phyloP scores from a whole-genome alignment of 2,329 filamentous ascomycete species.

The Trichoderma lentiforme region DNA sequence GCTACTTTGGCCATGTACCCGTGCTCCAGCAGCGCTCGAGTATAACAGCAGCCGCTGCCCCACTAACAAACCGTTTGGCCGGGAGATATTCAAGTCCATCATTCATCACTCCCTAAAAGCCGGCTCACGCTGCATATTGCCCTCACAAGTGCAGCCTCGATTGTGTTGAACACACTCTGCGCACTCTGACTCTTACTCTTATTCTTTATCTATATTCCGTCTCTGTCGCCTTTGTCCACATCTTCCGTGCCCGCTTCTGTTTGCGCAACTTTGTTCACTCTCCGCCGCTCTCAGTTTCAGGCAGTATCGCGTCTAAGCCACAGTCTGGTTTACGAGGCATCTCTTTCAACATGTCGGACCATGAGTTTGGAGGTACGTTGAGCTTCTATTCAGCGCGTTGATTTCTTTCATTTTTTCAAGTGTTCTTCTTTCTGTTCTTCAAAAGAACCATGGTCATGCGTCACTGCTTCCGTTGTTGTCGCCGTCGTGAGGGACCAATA shows the following conservation, averaged over 20 bases:
- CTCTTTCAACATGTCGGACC: conserved; percentile 55
- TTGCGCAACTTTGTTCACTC: background rate
- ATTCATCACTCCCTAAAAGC: background rate
- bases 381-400: background rate
- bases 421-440: background rate
- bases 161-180: background rate
- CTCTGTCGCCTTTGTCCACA: background rate
- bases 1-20: background rate
- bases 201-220: background rate
- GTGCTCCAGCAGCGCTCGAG: background rate
- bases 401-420: background rate
- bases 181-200: background rate
- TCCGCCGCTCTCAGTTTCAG: background rate
- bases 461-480: background rate
- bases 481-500: background rate
- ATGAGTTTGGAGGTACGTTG: conserved; percentile 55
- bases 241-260: background rate
- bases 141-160: background rate
- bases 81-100: conserved; percentile 9
- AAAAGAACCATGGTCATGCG: background rate
- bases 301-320: conserved; percentile 11
- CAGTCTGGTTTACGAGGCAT: background rate
- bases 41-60: conserved; percentile 15
- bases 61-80: conserved; percentile 7
- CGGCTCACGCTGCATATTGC: background rate